phyloP scores from a whole-genome alignment of 2,329 filamentous ascomycete genomes.

The Colletotrichum abscissum region DNA sequence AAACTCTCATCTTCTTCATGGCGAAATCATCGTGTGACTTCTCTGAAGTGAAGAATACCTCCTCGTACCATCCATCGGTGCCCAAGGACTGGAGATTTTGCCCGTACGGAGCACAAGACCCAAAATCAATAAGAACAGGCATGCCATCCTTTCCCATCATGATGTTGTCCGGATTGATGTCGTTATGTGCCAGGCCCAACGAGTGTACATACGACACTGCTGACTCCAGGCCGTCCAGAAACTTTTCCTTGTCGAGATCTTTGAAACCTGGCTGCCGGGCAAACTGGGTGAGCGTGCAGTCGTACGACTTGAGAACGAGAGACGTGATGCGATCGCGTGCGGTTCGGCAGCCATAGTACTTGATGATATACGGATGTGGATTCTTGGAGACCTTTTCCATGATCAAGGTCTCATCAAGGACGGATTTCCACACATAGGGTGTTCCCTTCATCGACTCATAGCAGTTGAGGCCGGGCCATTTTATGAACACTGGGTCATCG shows the following conservation, averaged over 20 bases:
- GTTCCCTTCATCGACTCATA: background rate
- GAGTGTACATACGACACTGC: constrained; percentile 13
- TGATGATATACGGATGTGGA: background rate
- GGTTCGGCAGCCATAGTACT: background rate
- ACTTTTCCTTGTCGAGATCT: background rate
- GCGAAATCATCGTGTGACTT: constrained; percentile 31
- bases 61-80: constrained; percentile 34
- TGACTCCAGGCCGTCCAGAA: background rate
- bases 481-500: background rate
- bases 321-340: background rate
- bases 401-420: background rate
- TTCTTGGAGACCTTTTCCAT: background rate
- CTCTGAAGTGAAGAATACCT: constrained; percentile 28
- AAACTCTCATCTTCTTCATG: constrained; percentile 26
- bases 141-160: constrained; percentile 37
- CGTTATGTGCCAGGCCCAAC: constrained; percentile 43
- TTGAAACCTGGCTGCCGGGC: background rate
- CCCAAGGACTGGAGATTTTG: constrained; percentile 23
- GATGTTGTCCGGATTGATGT: constrained; percentile 42
- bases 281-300: background rate
- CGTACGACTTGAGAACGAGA: background rate
- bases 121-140: constrained; percentile 43
- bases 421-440: background rate
- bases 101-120: constrained; percentile 37
- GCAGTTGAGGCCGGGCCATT: background rate